phyloP scores from a whole-genome alignment of 139 green algal species.

The Asterochloris sp. region DNA sequence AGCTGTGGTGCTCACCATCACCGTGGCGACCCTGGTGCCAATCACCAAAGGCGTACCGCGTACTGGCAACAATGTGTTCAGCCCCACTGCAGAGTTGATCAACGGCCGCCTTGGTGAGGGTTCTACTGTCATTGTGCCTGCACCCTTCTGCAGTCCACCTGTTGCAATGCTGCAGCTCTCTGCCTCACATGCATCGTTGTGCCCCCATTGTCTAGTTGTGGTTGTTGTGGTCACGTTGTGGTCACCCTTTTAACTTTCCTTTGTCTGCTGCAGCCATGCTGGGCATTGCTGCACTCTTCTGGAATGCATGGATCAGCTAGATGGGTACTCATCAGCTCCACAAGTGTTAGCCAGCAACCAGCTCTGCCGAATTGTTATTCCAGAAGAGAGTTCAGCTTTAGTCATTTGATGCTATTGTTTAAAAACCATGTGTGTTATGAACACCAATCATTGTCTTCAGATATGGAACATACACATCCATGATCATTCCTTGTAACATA shows the following conservation, averaged over 20 bases:
- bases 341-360: no score
- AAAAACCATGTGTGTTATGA: no score
- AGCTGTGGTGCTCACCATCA: conserved; percentile 31
- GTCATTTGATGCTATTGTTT: no score
- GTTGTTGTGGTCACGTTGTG: no score
- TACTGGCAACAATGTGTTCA: conserved; percentile 21
- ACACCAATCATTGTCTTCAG: no score
- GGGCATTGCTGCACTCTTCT: conserved; percentile 10
- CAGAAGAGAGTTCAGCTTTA: no score
- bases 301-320: conserved; percentile 3
- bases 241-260: no score
- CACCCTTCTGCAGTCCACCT: not conserved
- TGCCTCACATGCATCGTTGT: not conserved
- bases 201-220: not conserved
- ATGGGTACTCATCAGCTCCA: no score
- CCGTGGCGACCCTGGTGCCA: conserved; percentile 41
- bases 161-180: not conserved
- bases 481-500: no score
- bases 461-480: no score
- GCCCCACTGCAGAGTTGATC: conserved; percentile 26
- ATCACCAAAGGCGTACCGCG: conserved; percentile 28
- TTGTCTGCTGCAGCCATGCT: conserved; percentile 2
- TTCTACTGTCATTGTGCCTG: not conserved
- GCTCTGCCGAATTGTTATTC: no score
- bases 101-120: conserved; percentile 22